Evolutionary conservation across 2,329 filamentous ascomycete genomes (phyloP).

Genomic region (Thermochaetoides dissita): DNA sequence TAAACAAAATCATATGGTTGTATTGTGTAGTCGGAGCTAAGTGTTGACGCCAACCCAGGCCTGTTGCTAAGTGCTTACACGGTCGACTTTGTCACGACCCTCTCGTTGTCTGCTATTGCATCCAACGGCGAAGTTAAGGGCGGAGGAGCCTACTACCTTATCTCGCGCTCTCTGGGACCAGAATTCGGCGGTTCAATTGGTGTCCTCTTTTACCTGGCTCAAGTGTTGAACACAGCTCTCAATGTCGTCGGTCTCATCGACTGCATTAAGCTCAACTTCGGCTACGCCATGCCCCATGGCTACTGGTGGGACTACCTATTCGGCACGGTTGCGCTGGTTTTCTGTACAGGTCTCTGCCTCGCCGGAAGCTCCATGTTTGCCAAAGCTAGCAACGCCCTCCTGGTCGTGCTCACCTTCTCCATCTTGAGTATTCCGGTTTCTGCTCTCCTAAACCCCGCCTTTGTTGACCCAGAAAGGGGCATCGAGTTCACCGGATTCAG

Average conservation of each 20-base stretch:
- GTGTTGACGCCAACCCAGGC: constrained; percentile 29
- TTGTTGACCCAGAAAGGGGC: constrained; percentile 44
- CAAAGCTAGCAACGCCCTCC: constrained; percentile 62
- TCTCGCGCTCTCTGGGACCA: constrained; percentile 70
- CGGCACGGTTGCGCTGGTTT: constrained; percentile 53
- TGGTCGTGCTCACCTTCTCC: constrained; percentile 56
- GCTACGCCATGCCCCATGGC: constrained; percentile 49
- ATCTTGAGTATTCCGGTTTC: constrained; percentile 74
- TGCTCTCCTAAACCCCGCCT: constrained; percentile 53
- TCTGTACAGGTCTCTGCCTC: constrained; percentile 63
- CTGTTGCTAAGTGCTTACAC: constrained; percentile 63
- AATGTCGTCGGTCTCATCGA: constrained; percentile 79
- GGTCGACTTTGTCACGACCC: constrained; percentile 70
- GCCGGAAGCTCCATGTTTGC: constrained; percentile 70
- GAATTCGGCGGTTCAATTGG: constrained; percentile 85
- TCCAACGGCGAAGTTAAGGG: constrained; percentile 82
- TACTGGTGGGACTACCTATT: constrained; percentile 69
- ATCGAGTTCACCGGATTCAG: constrained; percentile 71
- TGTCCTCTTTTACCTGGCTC: constrained; percentile 80
- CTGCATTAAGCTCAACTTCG: constrained; percentile 66
- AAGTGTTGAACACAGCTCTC: constrained; percentile 72
- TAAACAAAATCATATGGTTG: background rate
- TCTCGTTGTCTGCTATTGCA: constrained; percentile 78
- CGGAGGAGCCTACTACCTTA: constrained; percentile 78
- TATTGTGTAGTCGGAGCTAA: no score